A percentile compares a stretch with the other conserved stretches of the same genome.
phyloP scores from a whole-genome alignment of 805 yeast genomes.

The Ogataea methanolica region DNA sequence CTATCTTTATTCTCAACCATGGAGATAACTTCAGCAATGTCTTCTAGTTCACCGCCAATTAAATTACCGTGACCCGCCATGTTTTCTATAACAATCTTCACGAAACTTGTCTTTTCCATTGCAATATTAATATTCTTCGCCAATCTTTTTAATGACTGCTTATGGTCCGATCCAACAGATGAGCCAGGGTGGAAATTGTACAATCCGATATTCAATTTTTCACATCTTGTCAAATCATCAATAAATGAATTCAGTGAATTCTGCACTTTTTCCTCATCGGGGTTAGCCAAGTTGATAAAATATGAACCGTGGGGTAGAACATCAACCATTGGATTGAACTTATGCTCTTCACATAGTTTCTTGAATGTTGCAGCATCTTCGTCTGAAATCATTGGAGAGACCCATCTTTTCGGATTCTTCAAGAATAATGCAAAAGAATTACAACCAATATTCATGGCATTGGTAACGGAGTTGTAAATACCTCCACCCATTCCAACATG shows the following conservation, averaged over 20 bases:
- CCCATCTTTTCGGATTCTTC: slow-evolving; percentile 90
- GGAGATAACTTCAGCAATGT: slow-evolving; percentile 68
- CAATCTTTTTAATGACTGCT: slow-evolving; percentile 57
- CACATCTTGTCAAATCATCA: slow-evolving; percentile 88
- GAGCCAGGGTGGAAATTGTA: slow-evolving; percentile 96
- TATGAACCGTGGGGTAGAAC: slow-evolving; percentile 94
- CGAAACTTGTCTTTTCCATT: slow-evolving; percentile 65
- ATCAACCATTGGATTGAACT: slow-evolving; percentile 72
- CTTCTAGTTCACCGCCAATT: slow-evolving; percentile 78
- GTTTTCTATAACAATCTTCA: slow-evolving; percentile 86
- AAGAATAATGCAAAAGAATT: slow-evolving; percentile 88
- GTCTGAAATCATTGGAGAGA: slow-evolving; percentile 65
- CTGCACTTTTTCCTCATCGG: slow-evolving; percentile 71
- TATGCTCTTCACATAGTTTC: slow-evolving; percentile 52
- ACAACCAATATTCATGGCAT: slow-evolving; percentile 50
- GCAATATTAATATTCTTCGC: slow-evolving; percentile 82
- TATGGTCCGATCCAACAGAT: slow-evolving; percentile 63
- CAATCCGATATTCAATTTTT: slow-evolving; percentile 72
- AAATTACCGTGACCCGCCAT: slow-evolving; percentile 97
- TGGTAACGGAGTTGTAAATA: slow-evolving; percentile 31
- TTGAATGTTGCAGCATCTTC: slow-evolving; percentile 68
- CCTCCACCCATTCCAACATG: slow-evolving; percentile 87
- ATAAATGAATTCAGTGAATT: slow-evolving; percentile 74
- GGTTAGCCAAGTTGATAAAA: slow-evolving; percentile 88
- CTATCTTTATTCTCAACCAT: slow-evolving; percentile 74